Percentiles rank a stretch among this genome's conserved stretches.
These are phyloP conservation scores for Dothistroma septosporum DNA, from an alignment of 2,329 filamentous ascomycete genomes.

Conservation along the genomic window DNA sequence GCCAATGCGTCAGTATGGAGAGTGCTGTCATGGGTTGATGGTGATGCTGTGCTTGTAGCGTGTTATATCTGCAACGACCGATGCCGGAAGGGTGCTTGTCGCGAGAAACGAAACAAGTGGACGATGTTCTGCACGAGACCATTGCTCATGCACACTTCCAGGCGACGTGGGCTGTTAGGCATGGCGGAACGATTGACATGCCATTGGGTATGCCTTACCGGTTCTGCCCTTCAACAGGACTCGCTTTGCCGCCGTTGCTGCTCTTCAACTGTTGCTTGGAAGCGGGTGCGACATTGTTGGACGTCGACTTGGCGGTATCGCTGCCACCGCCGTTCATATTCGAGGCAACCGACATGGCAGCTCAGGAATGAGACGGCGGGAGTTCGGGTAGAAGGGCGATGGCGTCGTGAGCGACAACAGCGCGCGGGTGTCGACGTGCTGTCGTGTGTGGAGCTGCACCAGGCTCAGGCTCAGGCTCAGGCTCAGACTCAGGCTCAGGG, in stretches of 20 bases:
- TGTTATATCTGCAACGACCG: background rate
- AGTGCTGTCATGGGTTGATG: background rate
- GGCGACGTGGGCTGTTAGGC: background rate
- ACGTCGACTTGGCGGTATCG: conserved; percentile 17
- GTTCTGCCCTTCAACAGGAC: conserved; percentile 51
- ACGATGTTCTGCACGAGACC: background rate
- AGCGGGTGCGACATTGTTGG: conserved; percentile 6
- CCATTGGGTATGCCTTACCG: conserved; percentile 45
- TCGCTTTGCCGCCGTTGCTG: conserved; percentile 48
- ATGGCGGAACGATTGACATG: conserved; percentile 1
- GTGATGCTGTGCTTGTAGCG: background rate
- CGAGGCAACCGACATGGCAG: conserved; percentile 28
- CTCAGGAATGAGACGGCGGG: conserved; percentile 13
- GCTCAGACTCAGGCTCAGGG: background rate
- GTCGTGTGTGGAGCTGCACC: conserved; percentile 2
- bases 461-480: too few species aligned
- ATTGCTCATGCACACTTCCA: background rate
- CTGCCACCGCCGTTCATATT: conserved; percentile 28
- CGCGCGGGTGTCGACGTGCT: conserved; percentile 6
- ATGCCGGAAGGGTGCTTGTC: background rate
- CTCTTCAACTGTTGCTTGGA: conserved; percentile 47
- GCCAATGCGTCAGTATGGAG: conserved; percentile 12
- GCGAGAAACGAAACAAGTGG: background rate
- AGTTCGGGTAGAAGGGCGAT: background rate
- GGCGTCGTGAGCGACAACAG: background rate